Conservation (phyloP, 164 flowering plant genomes). For the Vitis rupestris region DNA sequence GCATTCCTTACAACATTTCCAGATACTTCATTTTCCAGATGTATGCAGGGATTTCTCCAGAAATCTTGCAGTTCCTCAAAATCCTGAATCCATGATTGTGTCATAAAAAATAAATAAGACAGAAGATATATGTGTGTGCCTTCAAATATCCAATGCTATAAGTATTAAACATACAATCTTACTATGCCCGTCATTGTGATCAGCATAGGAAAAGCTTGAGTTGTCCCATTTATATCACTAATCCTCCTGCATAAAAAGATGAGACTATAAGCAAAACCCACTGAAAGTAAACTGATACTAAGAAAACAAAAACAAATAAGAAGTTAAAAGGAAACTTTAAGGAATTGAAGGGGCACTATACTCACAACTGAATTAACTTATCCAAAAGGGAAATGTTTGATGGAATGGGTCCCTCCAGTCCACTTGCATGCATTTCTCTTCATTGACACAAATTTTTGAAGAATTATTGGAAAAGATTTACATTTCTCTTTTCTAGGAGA, state of each 20-base stretch:
- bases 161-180: conserved; percentile 47
- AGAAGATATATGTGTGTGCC: not conserved
- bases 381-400: conserved; percentile 44
- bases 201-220: conserved; percentile 45
- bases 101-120: not conserved
- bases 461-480: conserved; percentile 4
- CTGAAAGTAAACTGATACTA: not conserved
- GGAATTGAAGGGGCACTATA: conserved; percentile 7
- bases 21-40: conserved; percentile 17
- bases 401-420: conserved; percentile 71
- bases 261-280: not conserved
- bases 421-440: conserved; percentile 71
- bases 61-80: conserved; percentile 20
- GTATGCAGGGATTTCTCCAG: conserved; percentile 18
- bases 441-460: not conserved
- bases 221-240: conserved; percentile 53
- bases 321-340: not conserved
- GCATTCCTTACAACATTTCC: conserved; percentile 13
- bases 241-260: conserved; percentile 53
- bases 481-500: conserved; percentile 9
- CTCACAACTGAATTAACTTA: conserved; percentile 51
- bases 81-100: conserved; percentile 7
- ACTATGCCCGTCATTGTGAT: conserved; percentile 33
- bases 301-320: not conserved
- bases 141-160: not conserved